A percentile compares a stretch with the other conserved stretches of the same genome.
Conservation (phyloP, 2,329 filamentous ascomycete genomes). For the Sporothrix protearum region DNA sequence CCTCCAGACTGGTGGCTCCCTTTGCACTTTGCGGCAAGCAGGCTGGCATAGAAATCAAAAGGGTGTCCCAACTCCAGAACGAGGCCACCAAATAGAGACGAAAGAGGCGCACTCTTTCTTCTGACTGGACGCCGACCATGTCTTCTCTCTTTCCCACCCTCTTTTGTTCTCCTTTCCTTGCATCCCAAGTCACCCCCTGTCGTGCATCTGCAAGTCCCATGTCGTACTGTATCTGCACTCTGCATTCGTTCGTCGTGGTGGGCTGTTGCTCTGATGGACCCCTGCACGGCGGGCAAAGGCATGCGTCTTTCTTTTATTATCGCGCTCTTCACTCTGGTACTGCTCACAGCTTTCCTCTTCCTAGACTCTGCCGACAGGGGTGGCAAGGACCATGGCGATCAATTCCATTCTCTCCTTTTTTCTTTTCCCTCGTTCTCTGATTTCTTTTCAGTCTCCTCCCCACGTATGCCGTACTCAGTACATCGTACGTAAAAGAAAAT, state of each 20-base stretch:
- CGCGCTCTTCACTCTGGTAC: not conserved
- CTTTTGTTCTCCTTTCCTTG: not conserved
- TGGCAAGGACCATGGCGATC: conserved; percentile 16
- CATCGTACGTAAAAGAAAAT: not conserved
- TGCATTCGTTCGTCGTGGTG: not conserved
- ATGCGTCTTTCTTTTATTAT: not conserved
- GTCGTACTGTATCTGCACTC: not conserved
- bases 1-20: conserved; percentile 2
- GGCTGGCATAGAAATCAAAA: not conserved
- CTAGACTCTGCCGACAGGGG: conserved; percentile 8
- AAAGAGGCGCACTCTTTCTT: not conserved
- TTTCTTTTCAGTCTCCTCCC: not conserved
- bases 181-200: not conserved
- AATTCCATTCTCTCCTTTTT: not conserved
- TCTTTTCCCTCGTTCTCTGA: not conserved
- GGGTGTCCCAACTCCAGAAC: not conserved
- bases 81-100: not conserved
- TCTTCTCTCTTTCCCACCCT: not conserved
- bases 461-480: not conserved
- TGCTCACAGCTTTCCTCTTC: not conserved
- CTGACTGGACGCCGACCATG: not conserved
- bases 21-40: not conserved
- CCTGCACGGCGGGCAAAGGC: not conserved
- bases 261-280: not conserved
- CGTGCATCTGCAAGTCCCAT: conserved; percentile 5